Percentiles rank a stretch among this genome's conserved stretches.
Evolutionary conservation across 441 rosid species (phyloP).

Genomic region (Aleurites moluccanus): DNA sequence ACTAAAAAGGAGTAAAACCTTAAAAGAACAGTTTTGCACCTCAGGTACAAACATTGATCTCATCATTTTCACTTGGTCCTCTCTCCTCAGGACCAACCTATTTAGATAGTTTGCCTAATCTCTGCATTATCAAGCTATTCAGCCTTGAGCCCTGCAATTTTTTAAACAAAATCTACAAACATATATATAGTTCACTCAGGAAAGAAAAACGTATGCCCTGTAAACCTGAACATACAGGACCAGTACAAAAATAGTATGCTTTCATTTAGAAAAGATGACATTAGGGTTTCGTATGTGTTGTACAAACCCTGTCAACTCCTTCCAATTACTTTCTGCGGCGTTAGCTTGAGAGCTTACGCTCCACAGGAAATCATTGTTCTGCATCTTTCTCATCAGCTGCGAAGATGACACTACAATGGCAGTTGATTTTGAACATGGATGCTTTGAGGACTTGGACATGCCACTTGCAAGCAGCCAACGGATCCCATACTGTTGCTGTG

Average conservation of each 20-base stretch:
- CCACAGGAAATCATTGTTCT: slow-evolving; percentile 48
- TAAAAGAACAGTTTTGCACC: too few species aligned
- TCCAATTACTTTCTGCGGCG: slow-evolving; percentile 30
- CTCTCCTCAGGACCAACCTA: not conserved
- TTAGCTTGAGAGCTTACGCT: slow-evolving; percentile 47
- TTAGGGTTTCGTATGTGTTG: slow-evolving; percentile 53
- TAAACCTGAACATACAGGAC: not conserved
- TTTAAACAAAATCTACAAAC: not conserved
- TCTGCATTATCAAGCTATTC: not conserved
- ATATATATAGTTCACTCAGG: not conserved
- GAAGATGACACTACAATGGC: slow-evolving; percentile 42
- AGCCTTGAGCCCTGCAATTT: not conserved
- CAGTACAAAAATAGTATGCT: slow-evolving; percentile 9
- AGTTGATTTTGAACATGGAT: slow-evolving; percentile 42
- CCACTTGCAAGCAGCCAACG: slow-evolving; percentile 75
- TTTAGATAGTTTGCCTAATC: not conserved
- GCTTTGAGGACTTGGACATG: slow-evolving; percentile 38
- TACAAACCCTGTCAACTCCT: slow-evolving; percentile 28
- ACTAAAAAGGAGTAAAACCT: too few species aligned
- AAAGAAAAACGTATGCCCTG: not conserved
- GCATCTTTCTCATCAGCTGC: slow-evolving; percentile 27
- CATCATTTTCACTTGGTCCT: not conserved
- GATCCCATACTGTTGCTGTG: slow-evolving; percentile 56
- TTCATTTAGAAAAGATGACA: slow-evolving; percentile 40
- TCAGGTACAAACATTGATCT: not conserved